Conservation (phyloP, 2,329 filamentous ascomycete species). For the Coniochaeta sp. region DNA sequence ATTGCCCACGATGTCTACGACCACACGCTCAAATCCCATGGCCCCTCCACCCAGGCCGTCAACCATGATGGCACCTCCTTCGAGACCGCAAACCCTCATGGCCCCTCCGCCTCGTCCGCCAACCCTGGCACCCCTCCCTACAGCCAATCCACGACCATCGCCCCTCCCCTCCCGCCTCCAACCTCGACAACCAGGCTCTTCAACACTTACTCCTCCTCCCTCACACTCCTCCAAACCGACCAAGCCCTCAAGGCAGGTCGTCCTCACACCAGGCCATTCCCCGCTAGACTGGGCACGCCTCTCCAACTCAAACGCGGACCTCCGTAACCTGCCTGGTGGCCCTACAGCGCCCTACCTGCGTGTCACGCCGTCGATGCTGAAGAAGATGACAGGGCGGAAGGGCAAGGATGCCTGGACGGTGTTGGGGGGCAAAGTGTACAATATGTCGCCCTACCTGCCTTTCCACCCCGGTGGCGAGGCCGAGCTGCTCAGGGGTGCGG, state of each 20-base stretch:
- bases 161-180: slow-evolving; percentile 32
- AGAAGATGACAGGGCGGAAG: slow-evolving; percentile 70
- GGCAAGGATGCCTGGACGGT: slow-evolving; percentile 87
- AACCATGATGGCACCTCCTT: slow-evolving; percentile 32
- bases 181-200: slow-evolving; percentile 19
- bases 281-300: slow-evolving; percentile 94
- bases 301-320: slow-evolving; percentile 50
- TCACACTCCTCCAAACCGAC: slow-evolving; percentile 42
- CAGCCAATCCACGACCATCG: slow-evolving; percentile 14
- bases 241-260: slow-evolving; percentile 61
- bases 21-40: slow-evolving; percentile 18
- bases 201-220: slow-evolving; percentile 46
- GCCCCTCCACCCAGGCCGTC: no score
- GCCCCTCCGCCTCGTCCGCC: slow-evolving; percentile 11
- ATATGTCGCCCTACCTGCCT: slow-evolving; percentile 79
- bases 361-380: slow-evolving; percentile 77
- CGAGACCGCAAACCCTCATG: slow-evolving; percentile 9
- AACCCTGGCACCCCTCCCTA: slow-evolving; percentile 14
- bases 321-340: slow-evolving; percentile 50
- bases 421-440: slow-evolving; percentile 87
- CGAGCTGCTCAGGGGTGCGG: slow-evolving; percentile 60
- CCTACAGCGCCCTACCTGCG: slow-evolving; percentile 50
- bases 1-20: slow-evolving; percentile 10
- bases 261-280: slow-evolving; percentile 83
- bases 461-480: slow-evolving; percentile 85